phyloP scores from a whole-genome alignment of 768 basidiomycete genomes.

The Lactarius hengduanensis region DNA sequence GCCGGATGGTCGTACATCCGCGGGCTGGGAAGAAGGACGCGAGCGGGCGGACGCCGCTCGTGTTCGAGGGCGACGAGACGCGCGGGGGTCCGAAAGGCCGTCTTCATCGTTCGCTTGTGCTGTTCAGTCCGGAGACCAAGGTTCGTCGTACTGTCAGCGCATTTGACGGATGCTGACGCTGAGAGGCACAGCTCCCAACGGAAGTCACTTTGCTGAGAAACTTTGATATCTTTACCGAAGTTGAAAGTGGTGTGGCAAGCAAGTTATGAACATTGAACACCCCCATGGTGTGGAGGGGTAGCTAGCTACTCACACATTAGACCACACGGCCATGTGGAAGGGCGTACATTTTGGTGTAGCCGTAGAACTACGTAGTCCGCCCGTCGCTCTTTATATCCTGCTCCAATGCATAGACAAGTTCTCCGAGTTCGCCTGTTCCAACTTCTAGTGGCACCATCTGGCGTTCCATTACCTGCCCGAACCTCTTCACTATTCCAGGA shows the following conservation, averaged over 20 bases:
- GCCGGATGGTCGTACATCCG: constrained; percentile 60
- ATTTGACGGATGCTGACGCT: not conserved
- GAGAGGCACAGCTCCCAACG: constrained; percentile 42
- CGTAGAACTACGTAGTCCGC: constrained; percentile 21
- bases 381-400: constrained; percentile 27
- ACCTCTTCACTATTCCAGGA: constrained; percentile 40
- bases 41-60: constrained; percentile 48
- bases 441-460: constrained; percentile 35
- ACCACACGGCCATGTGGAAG: too few species aligned
- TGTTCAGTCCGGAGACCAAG: constrained; percentile 44
- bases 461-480: constrained; percentile 34
- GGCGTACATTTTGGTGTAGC: not conserved
- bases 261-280: constrained; percentile 15
- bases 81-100: constrained; percentile 59
- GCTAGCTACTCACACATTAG: not conserved
- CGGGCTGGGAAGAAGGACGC: constrained; percentile 38
- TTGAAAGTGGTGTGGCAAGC: constrained; percentile 26
- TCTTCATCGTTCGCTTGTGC: constrained; percentile 56
- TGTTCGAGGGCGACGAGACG: constrained; percentile 71
- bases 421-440: constrained; percentile 28
- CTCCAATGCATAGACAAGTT: constrained; percentile 32
- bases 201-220: constrained; percentile 58
- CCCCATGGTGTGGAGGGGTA: not conserved
- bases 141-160: constrained; percentile 40
- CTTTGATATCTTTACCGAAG: constrained; percentile 62